Evolutionary conservation across 257 asterid species (phyloP).

Genomic region (Plectranthus barbatus): DNA sequence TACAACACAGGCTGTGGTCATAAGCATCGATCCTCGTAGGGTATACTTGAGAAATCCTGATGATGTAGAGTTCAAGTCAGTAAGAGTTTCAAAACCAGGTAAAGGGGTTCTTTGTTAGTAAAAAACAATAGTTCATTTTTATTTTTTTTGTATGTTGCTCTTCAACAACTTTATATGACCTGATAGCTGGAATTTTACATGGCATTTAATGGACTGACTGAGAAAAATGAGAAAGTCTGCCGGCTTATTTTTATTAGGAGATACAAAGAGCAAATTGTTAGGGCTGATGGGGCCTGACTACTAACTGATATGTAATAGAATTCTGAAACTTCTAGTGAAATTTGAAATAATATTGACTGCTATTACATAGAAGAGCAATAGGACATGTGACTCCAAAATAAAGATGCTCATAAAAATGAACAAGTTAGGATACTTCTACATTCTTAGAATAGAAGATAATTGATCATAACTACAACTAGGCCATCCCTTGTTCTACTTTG

Average conservation of each 20-base stretch:
- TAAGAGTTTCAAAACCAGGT: constrained; percentile 73
- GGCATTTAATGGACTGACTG: neutral
- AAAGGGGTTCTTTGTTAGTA: neutral
- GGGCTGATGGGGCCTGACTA: neutral
- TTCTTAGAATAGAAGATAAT: too few species aligned
- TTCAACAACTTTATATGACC: neutral
- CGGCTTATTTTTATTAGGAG: neutral
- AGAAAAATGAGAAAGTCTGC: neutral
- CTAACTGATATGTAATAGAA: neutral
- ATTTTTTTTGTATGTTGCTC: neutral
- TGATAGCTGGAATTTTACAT: neutral
- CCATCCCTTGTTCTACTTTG: neutral
- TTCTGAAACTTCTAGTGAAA: neutral
- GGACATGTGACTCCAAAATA: neutral
- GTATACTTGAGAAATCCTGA: constrained; percentile 63
- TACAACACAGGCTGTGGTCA: constrained; percentile 77
- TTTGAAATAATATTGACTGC: neutral
- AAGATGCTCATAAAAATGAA: neutral
- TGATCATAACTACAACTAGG: neutral
- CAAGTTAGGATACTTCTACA: neutral
- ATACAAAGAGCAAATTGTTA: neutral
- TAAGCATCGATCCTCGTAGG: constrained; percentile 94
- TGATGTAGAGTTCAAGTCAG: constrained; percentile 63
- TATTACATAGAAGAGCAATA: neutral
- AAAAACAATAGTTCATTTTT: neutral